Base-by-base conservation (phyloP, 345 rosid genomes). In the Boechera retrofracta region DNA sequence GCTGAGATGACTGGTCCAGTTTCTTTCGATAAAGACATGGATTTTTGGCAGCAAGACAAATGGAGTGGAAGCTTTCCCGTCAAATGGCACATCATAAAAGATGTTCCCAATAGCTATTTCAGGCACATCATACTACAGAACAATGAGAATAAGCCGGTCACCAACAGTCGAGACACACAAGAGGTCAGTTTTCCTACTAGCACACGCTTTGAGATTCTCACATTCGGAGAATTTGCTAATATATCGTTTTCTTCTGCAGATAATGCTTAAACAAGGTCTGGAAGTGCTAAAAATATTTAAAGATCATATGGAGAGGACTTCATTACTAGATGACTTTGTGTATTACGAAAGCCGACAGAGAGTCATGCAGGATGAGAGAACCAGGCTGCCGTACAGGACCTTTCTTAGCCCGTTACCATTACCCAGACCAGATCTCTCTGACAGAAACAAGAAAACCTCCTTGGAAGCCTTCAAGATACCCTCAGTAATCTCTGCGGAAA, bases 41-140 rank as follows among this genome's bases (percentile, higher is more conserved):
- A 92, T 74, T 95, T 92, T 82, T 95, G 99, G 99, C 99, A 91
- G 86, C 99, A 95, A 82, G 97, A 95, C 76, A 95, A 95, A 82
- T 95, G 98, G 99, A 91, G 89, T 48, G 99, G 99, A 53, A 89
- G 97, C 83, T 92, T 95, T 76, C 85, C 89, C 71, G 96, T 95
- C 42, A 95, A 89, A 84, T 92, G 99, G 99, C 98, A 92, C 72
- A 76, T 95, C 38, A 86, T 95, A 47, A 95, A 92, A 82, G 97
- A 95, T 80, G 85, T 91, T 63, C 87, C 90, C 51, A 95, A 92
- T 79, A 82, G 84, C 57, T 83, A 76, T 68, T 85, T 95, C 66
- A 85, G 97, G 83, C 96, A 91, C 82, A 92, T 95, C 55, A 88
- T 87, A 74, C 81, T 95, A 69, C 88, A 84, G 82, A 92, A 91